phyloP scores from a whole-genome alignment of 2,329 filamentous ascomycete species.

The Iodosphaeria phyllophila region DNA sequence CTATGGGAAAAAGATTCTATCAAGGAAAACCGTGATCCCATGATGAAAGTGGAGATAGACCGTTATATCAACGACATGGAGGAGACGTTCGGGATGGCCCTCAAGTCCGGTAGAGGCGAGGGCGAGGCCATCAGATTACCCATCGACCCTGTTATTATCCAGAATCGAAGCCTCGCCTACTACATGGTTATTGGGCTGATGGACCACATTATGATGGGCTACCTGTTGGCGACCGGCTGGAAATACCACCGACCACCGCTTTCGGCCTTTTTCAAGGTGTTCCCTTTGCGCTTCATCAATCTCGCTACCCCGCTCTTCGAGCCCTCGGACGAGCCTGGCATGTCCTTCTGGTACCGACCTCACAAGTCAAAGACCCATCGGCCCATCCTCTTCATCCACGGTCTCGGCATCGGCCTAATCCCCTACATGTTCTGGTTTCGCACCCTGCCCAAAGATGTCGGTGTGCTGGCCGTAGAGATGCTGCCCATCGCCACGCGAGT shows the following conservation, averaged over 20 bases:
- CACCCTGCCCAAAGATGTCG: slow-evolving; percentile 4
- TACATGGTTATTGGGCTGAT: slow-evolving; percentile 4
- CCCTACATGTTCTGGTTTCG: slow-evolving; percentile 3
- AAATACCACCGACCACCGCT: slow-evolving; percentile 7
- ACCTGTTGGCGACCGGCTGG: slow-evolving; percentile 4
- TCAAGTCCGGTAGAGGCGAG: slow-evolving; percentile 4
- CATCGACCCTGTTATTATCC: slow-evolving; percentile 6
- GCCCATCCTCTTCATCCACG: slow-evolving; percentile 4
- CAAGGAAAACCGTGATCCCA: slow-evolving; percentile 2
- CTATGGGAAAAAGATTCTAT: slow-evolving; percentile 4
- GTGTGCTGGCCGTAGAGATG: slow-evolving; percentile 4
- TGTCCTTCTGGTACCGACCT: slow-evolving; percentile 4
- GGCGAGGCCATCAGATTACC: slow-evolving; percentile 5
- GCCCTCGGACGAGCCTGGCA: slow-evolving; percentile 1
- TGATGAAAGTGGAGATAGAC: slow-evolving; percentile 6
- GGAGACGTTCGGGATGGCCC: slow-evolving; percentile 1
- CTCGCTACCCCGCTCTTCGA: slow-evolving; percentile 1
- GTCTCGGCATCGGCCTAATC: slow-evolving; percentile 3
- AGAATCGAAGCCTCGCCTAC: slow-evolving; percentile 4
- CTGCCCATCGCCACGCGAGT: slow-evolving; percentile 3
- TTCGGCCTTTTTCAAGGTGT: slow-evolving; percentile 5
- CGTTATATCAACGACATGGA: slow-evolving; percentile 4
- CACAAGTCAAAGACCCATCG: slow-evolving; percentile 3
- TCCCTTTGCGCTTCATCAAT: slow-evolving; percentile 5
- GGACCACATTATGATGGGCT: slow-evolving; percentile 2